phyloP scores from a whole-genome alignment of 2,329 filamentous ascomycete genomes.

The Exophiala aquamarina region DNA sequence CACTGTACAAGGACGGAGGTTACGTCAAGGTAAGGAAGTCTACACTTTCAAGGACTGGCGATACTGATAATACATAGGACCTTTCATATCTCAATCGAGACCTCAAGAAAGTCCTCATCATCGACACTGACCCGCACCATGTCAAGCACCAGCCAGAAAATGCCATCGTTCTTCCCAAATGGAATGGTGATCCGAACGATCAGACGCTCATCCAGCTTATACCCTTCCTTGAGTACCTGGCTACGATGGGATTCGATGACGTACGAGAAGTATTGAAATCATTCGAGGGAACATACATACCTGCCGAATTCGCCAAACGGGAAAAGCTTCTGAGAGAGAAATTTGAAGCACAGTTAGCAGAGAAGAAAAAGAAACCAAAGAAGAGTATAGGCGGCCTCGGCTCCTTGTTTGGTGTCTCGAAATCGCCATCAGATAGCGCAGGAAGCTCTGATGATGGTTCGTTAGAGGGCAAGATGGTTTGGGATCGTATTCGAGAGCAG shows the following conservation, averaged over 20 bases:
- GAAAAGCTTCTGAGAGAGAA: constrained; percentile 83
- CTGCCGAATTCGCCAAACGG: constrained; percentile 82
- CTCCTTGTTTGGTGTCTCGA: constrained; percentile 70
- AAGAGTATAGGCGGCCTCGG: constrained; percentile 67
- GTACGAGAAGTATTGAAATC: constrained; percentile 83
- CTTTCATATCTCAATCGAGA: constrained; percentile 97
- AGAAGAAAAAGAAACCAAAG: constrained; percentile 64
- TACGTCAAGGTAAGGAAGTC: constrained; percentile 76
- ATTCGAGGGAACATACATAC: constrained; percentile 86
- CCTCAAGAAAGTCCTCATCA: constrained; percentile 88
- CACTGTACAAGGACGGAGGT: constrained; percentile 91
- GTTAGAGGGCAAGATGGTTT: constrained; percentile 93
- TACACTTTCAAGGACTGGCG: not conserved
- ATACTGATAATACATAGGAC: constrained; percentile 59
- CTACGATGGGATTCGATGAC: constrained; percentile 87
- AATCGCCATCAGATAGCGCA: constrained; percentile 67
- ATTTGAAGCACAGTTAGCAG: constrained; percentile 65
- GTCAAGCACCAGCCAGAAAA: constrained; percentile 94
- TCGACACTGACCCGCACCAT: constrained; percentile 82
- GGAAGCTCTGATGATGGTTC: constrained; percentile 41
- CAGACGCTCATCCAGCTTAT: constrained; percentile 85
- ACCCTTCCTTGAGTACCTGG: constrained; percentile 95
- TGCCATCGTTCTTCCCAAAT: constrained; percentile 85
- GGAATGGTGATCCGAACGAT: constrained; percentile 81
- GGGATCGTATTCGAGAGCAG: constrained; percentile 88